Base-by-base conservation (phyloP, 345 rosid species). In the Nasturtium officinale region DNA sequence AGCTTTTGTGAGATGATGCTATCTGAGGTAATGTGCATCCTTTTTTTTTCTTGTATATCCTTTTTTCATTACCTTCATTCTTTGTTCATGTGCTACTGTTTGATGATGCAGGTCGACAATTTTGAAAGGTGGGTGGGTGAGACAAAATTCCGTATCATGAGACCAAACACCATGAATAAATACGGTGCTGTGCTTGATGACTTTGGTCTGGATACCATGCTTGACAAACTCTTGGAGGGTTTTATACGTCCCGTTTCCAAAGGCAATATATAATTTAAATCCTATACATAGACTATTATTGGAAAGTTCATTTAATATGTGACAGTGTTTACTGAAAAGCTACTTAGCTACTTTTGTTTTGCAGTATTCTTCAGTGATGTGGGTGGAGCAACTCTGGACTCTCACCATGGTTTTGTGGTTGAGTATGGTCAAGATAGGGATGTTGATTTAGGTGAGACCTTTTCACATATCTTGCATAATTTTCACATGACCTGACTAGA, bases 381-480 rank as follows among this genome's bases (percentile, higher is more conserved):
- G 80, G 97, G 97, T 64, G 98, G 98, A 33, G 84, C 88, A 67
- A 83, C 96, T 4, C 76, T 96, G 79, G 98, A 96, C 83, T 96
- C 97, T 79, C 98, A 96, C 81, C 99, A 96, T 80, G 98, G 99
- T 67, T 95, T 91, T 75, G 87, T 96, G 76, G 99, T 96, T 76
- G 96, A 96, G 72, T 90, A 96, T 86, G 99, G 98, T 47, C 65
- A 80, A 51, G 85, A 92, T 56, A 85, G 87, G 80, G 99, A 96
- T 79, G 86, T 85, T 71, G 98, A 96, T 73, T 85, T 96, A 53
- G 99, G 98, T 95, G 78, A 48, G 87, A 69, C 76, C 74, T 80
- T 9, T 45, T 51, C 30, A 63, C 28, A 54, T 67, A 25, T 51
- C 30, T 61, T 48, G 57, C 30, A 32, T 38, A 56, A 25, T 48